Evolutionary conservation across 495 filamentous ascomycete genomes (phyloP), one percentile per base, ranked within the genome.

Genomic region (Hypoxylon intermedium): DNA sequence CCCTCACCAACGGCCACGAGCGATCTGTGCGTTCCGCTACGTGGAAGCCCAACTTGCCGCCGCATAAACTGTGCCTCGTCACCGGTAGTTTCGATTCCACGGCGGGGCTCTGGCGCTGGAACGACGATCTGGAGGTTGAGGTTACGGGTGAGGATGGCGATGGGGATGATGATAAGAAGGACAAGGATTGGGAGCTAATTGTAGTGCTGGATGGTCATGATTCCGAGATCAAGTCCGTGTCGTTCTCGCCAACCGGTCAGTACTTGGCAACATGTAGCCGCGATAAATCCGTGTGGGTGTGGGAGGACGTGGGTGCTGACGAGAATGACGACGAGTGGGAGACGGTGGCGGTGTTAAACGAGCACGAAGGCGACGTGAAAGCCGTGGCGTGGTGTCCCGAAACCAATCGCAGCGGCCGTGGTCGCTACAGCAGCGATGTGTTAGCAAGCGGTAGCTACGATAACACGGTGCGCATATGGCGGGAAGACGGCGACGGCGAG

Each of bases 281-380:
- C 9, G 94, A 98, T 72, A 97, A 97, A 76, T 88, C 84, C 18
- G 90, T 98, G n/a, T 98, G 94, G 94, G 89, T 98, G 44, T 98
- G 94, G 94, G 94, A 98, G 73, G 93, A 97, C 69, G 81, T 98
- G 2, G 81, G 80, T 15, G 69, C 67, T 3, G 73, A 77, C 15
- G 86, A 86, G 30, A 89, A 85, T 5, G 92, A 93, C 21, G 93
- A 96, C 68, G 93, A 97, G 58, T 97, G 90, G 70, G 94, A 98
- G 83, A 97, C 94, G 5, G 84, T 97, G 5, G 93, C 93, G 0
- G 93, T 98, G 51, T 80, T 97, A 73, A 88, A 87, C 73, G 94
- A 98, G 73, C 94, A 98, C 68, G 89, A 89, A 21, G 93, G 89
- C 11, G 94, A 98, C 71, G 93, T 98, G 31, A 98, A 98, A 70